Evolutionary conservation across 805 yeast species (phyloP), one percentile per base, ranked within the genome.

Genomic region (Wickerhamiella hasegawae): DNA sequence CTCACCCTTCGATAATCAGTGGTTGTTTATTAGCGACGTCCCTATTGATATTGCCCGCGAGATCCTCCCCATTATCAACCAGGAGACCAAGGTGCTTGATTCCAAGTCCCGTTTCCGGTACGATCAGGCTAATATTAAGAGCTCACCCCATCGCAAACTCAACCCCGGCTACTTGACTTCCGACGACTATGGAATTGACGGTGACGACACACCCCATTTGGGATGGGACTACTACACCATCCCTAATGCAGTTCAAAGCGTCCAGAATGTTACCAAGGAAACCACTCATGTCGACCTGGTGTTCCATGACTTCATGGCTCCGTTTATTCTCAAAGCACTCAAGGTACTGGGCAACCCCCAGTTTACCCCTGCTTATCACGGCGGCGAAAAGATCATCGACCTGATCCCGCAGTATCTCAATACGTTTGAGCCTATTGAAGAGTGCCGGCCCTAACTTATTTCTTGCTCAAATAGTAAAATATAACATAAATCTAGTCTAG

Each of bases 141-240:
- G 16, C 28, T n/a, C n/a, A n/a, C n/a, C n/a, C n/a, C 15, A 8
- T 25, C 28, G 14, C 8, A 25, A 6, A 12, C 23, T 29, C 11
- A 48, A 72, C 1, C 71, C 69, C 40, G 98, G 98, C 0, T 80
- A 78, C 46, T 74, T 73, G 0, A 87, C 98, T 0, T 47, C 56
- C 31, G 98, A 90, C 51, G 97, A 87, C 48, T 65, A 67, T 45
- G 98, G 96, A 0, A 56, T 62, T 43, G 73, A 74, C 42, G 98
- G 98, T 17, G 98, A 90, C 52, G 97, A 62, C 60, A 66, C 83
- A 26, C 46, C 73, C 38, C 85, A 79, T 57, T 60, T 58, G 39
- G 67, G 80, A 1, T 67, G 77, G 32, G 59, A 60, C 0, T 59
- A 65, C 38, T 76, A 67, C 52, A 68, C 65, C 5, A 62, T 83